Evolutionary conservation across 805 yeast species (phyloP).

Genomic region (Starmera amethionina): DNA sequence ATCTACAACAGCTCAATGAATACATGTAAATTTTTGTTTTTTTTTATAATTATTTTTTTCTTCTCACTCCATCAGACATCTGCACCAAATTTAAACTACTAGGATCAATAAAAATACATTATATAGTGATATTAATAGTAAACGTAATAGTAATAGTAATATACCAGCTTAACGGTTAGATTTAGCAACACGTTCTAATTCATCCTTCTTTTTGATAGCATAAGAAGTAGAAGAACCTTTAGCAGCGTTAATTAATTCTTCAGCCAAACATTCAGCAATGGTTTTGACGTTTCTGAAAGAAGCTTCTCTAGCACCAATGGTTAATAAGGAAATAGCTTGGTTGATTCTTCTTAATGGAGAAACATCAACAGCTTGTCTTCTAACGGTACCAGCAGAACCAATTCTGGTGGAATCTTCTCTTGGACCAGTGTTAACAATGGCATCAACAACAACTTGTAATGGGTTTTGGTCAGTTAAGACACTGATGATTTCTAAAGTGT

Average conservation of each 20-base stretch:
- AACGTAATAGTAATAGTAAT: slow-evolving; percentile 1
- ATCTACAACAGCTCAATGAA: too few relatives aligned
- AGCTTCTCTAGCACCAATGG: slow-evolving; percentile 99
- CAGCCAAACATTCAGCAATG: slow-evolving; percentile 99
- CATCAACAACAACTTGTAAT: slow-evolving; percentile 97
- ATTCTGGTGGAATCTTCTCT: slow-evolving; percentile 99
- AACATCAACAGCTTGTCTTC: slow-evolving; percentile 99
- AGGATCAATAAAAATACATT: slow-evolving; percentile 15
- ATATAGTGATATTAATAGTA: slow-evolving; percentile 7
- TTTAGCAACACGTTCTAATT: slow-evolving; percentile 99
- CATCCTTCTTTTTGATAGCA: slow-evolving; percentile 99
- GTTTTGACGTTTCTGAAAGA: slow-evolving; percentile 99
- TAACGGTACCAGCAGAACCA: slow-evolving; percentile 99
- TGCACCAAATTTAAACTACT: slow-evolving; percentile 4
- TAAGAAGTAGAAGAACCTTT: slow-evolving; percentile 99
- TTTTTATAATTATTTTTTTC: too few relatives aligned
- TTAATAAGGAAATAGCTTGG: slow-evolving; percentile 96
- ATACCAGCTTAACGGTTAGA: slow-evolving; percentile 87
- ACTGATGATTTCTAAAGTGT: slow-evolving; percentile 95
- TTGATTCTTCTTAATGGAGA: slow-evolving; percentile 99
- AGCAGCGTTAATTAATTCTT: slow-evolving; percentile 99
- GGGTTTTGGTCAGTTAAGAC: slow-evolving; percentile 99
- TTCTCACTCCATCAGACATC: too few relatives aligned
- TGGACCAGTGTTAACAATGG: slow-evolving; percentile 99
- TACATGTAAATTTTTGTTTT: too few relatives aligned